Conservation (phyloP, 2,329 filamentous ascomycete genomes). For the Dothiorella sarmentorum region DNA sequence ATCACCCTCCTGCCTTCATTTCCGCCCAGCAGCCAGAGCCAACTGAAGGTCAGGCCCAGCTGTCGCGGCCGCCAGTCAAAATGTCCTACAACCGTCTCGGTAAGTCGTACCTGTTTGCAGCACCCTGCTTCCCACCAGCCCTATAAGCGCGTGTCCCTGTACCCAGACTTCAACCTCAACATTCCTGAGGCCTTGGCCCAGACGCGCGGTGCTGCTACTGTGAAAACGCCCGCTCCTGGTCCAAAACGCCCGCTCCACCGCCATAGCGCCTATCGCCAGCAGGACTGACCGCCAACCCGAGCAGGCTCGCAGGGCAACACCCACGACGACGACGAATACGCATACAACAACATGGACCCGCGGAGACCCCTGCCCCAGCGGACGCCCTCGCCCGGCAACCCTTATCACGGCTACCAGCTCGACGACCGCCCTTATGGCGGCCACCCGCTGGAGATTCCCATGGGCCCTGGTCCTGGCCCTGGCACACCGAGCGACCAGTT, state of each 20-base stretch:
- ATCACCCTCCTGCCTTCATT: constrained; percentile 14
- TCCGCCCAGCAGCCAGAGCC: constrained; percentile 6
- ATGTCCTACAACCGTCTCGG: constrained; percentile 51
- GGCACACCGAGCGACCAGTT: constrained; percentile 70
- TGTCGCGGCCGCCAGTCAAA: constrained; percentile 16
- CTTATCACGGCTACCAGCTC: constrained; percentile 73
- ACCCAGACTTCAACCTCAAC: too few relatives aligned
- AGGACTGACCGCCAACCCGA: constrained; percentile 6
- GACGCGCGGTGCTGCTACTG: neutral
- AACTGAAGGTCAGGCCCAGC: neutral
- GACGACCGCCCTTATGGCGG: constrained; percentile 68
- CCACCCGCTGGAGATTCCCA: constrained; percentile 66
- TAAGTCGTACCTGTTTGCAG: constrained; percentile 27
- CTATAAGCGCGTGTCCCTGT: too few relatives aligned
- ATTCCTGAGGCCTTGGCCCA: constrained; percentile 6
- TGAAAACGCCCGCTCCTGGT: neutral
- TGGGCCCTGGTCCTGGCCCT: constrained; percentile 52
- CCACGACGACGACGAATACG: constrained; percentile 15
- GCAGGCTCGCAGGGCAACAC: constrained; percentile 13
- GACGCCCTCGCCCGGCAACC: constrained; percentile 74
- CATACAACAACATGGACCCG: constrained; percentile 48
- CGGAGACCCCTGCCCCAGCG: constrained; percentile 53
- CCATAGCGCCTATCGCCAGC: constrained; percentile 11
- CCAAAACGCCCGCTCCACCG: constrained; percentile 3
- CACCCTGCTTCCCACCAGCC: too few relatives aligned